phyloP scores from a whole-genome alignment of 495 filamentous ascomycete genomes.

The Neurospora sp. region DNA sequence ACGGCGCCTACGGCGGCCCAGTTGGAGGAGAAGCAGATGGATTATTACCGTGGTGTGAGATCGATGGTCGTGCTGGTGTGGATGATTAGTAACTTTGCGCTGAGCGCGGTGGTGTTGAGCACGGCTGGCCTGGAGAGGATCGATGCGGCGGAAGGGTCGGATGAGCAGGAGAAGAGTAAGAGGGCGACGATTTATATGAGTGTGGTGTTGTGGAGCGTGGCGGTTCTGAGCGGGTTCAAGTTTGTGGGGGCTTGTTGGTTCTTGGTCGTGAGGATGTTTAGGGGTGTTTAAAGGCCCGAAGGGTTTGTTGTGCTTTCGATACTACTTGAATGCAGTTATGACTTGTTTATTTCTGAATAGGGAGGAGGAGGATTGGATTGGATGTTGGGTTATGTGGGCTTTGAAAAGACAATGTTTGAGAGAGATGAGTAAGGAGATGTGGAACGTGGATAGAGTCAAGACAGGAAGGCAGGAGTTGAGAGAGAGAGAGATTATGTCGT shows the following conservation, averaged over 20 bases:
- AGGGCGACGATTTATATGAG: slow-evolving; percentile 73
- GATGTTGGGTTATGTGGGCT: too few relatives aligned
- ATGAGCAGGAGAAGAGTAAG: slow-evolving; percentile 34
- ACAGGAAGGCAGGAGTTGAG: background rate
- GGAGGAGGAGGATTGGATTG: background rate
- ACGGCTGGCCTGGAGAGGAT: slow-evolving; percentile 70
- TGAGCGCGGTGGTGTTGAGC: slow-evolving; percentile 78
- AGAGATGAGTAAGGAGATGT: too few relatives aligned
- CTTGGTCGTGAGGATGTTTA: slow-evolving; percentile 82
- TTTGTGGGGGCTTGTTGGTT: slow-evolving; percentile 93
- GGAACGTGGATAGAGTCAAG: background rate
- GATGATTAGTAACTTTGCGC: slow-evolving; percentile 93
- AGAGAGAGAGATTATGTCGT: background rate
- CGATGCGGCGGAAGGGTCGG: slow-evolving; percentile 26
- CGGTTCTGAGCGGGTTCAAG: slow-evolving; percentile 75
- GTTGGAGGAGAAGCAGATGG: slow-evolving; percentile 74
- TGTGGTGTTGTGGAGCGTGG: slow-evolving; percentile 88
- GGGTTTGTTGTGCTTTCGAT: background rate
- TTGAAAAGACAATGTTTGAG: too few relatives aligned
- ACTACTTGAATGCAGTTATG: background rate
- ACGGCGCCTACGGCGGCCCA: slow-evolving; percentile 47
- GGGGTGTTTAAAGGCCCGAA: slow-evolving; percentile 39
- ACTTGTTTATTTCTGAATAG: background rate
- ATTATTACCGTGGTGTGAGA: slow-evolving; percentile 96
- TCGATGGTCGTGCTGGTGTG: slow-evolving; percentile 85